phyloP scores from a whole-genome alignment of 441 rosid genomes.

The Geranium incanum region DNA sequence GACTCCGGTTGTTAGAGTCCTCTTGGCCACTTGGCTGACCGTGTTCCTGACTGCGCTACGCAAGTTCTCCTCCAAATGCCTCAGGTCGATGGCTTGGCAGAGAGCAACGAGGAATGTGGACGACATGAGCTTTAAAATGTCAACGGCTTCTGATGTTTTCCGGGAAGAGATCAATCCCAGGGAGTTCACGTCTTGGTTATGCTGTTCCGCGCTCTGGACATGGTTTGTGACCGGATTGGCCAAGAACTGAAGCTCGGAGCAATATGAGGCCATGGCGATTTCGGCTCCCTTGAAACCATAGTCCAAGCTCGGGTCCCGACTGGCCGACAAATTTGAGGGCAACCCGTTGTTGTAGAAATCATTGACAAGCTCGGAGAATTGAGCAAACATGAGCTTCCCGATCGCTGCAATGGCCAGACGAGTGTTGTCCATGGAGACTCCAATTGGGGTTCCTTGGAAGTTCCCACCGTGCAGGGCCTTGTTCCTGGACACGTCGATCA shows the following conservation, averaged over 20 bases:
- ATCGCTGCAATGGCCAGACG: conserved; percentile 43
- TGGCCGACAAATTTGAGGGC: conserved; percentile 43
- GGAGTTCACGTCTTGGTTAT: conserved; percentile 51
- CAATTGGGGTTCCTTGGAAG: conserved; percentile 40
- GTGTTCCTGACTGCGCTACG: conserved; percentile 34
- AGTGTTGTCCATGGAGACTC: conserved; percentile 53
- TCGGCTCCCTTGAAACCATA: conserved; percentile 40
- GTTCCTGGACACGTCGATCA: conserved; percentile 16
- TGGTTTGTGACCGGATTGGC: conserved; percentile 52
- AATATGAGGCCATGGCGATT: conserved; percentile 30
- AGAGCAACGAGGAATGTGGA: conserved; percentile 39
- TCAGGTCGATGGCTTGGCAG: conserved; percentile 50
- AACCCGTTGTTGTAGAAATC: conserved; percentile 54
- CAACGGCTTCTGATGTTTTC: conserved; percentile 40
- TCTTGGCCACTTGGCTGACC: conserved; percentile 31
- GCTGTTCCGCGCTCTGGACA: conserved; percentile 46
- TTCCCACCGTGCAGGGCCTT: conserved; percentile 22
- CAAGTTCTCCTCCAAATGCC: conserved; percentile 51
- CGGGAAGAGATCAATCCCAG: conserved; percentile 43
- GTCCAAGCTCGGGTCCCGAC: conserved; percentile 45
- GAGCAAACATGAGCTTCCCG: conserved; percentile 49
- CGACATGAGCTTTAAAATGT: conserved; percentile 45
- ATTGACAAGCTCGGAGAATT: conserved; percentile 47
- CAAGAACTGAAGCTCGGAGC: conserved; percentile 44
- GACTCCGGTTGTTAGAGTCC: conserved; percentile 25